Base-by-base conservation (phyloP, 805 yeast species). In the Helenozyma rhizophorensis region DNA sequence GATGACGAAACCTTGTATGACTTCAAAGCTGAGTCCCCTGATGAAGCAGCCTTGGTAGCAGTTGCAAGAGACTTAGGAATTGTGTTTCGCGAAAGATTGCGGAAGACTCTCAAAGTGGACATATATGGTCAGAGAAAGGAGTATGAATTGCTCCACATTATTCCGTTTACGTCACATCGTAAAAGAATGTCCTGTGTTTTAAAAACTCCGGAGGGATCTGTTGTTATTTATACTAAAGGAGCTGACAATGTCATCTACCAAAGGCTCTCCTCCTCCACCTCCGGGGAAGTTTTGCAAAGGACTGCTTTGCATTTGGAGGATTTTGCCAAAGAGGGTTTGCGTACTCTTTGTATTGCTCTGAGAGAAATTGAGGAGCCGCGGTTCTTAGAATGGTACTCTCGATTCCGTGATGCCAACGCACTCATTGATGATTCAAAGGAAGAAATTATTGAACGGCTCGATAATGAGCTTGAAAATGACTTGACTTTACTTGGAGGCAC, bases 21-120 rank as follows among this genome's bases (percentile, higher is more conserved):
- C 18, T 80, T 76, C 59, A 80, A 82, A 47, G 89, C 90, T 1
- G 89, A 83, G 51, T 80, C 88, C 7, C 94, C 94, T 0, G 94
- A 83, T 60, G 94, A 83, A 54, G 77, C 81, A 25, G 89, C 93
- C 1, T 65, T 83, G 33, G 90, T 84, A n/a, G 66, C 81, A 2
- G 80, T 74, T 28, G 90, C 90, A 1, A 64, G 84, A 32, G 90
- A 82, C 51, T 46, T 83, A 19, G 94, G 94, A 8, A 69, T 78
- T 44, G 78, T 74, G 0, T 74, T 81, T 51, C 56, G 69, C 14
- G 81, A 72, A 26, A 65, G 78, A 27, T 66, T 68, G 14, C 67
- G 82, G 51, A 67, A 66, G 24, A 62, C 70, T 3, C 60, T 78
- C 23, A 42, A 56, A 1, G 39, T 74, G 30, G 62, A 63, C 5